Evolutionary conservation across 345 rosid species (phyloP).

Genomic region (Nasturtium officinale): DNA sequence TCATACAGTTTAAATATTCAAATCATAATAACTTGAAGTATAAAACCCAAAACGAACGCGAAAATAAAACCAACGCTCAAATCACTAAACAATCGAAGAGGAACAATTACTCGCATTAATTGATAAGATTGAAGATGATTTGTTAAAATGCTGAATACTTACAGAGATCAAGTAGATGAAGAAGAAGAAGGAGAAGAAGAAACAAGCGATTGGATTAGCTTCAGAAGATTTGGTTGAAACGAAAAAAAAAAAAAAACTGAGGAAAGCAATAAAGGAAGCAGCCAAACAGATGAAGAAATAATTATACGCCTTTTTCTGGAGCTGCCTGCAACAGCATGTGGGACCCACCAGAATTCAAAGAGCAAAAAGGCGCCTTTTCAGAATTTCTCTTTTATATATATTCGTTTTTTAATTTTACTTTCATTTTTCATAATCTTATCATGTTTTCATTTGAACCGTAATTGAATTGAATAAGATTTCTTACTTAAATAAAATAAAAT

Average conservation of each 20-base stretch:
- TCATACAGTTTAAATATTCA: not conserved
- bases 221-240: not conserved
- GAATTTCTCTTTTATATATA: not conserved
- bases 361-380: conserved; percentile 25
- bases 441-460: too few relatives aligned
- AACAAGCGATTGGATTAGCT: not conserved
- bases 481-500: too few relatives aligned
- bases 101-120: not conserved
- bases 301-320: conserved; percentile 14
- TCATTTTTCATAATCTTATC: not conserved
- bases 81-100: too few relatives aligned
- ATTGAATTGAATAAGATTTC: too few relatives aligned
- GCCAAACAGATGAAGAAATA: conserved; percentile 31
- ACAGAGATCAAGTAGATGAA: too few relatives aligned
- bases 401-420: not conserved
- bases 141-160: conserved; percentile 6
- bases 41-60: not conserved
- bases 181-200: too few relatives aligned
- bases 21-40: not conserved
- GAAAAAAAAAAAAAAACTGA: not conserved
- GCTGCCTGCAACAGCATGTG: conserved; percentile 17
- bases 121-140: not conserved
- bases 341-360: conserved; percentile 28
- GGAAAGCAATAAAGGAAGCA: not conserved
- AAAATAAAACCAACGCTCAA: not conserved